Percentiles rank a stretch among this genome's conserved stretches.
Conservation (phyloP, 306 rosid genomes). For the Dryas octopetala region DNA sequence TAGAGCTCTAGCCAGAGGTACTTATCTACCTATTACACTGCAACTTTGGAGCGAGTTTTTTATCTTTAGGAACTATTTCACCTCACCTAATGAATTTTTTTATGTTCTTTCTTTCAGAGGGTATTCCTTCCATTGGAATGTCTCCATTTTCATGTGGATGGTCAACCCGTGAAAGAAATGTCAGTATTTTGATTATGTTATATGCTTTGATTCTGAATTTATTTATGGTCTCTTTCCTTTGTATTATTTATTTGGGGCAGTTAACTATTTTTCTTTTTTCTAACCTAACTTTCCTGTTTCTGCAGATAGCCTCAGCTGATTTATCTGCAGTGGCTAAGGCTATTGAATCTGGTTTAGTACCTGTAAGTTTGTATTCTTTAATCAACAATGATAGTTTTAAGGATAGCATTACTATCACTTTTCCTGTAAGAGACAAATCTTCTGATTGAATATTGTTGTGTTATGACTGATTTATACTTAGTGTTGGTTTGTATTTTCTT, state of each 20-base stretch:
- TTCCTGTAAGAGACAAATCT: neutral
- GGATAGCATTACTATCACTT: neutral
- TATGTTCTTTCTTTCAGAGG: constrained; percentile 54
- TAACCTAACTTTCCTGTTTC: constrained; percentile 27
- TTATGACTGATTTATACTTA: neutral
- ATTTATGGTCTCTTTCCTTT: constrained; percentile 5
- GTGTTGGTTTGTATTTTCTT: neutral
- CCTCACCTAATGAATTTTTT: constrained; percentile 22
- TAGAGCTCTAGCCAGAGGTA: constrained; percentile 94
- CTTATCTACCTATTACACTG: constrained; percentile 16
- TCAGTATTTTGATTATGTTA: constrained; percentile 36
- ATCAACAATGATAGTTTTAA: constrained; percentile 23
- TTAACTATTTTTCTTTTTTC: constrained; percentile 9
- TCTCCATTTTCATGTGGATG: constrained; percentile 96
- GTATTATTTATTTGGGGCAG: neutral
- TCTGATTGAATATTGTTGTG: neutral
- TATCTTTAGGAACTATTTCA: neutral
- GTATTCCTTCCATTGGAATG: constrained; percentile 90
- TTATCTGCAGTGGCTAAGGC: constrained; percentile 63
- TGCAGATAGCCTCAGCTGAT: constrained; percentile 74
- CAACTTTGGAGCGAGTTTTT: neutral
- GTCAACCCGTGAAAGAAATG: constrained; percentile 68
- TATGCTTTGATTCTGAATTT: constrained; percentile 16
- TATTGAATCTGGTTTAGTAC: constrained; percentile 71
- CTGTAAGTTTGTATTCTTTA: constrained; percentile 54